Conservation (phyloP, 2,329 filamentous ascomycete genomes). For the Pleomassaria siparia region DNA sequence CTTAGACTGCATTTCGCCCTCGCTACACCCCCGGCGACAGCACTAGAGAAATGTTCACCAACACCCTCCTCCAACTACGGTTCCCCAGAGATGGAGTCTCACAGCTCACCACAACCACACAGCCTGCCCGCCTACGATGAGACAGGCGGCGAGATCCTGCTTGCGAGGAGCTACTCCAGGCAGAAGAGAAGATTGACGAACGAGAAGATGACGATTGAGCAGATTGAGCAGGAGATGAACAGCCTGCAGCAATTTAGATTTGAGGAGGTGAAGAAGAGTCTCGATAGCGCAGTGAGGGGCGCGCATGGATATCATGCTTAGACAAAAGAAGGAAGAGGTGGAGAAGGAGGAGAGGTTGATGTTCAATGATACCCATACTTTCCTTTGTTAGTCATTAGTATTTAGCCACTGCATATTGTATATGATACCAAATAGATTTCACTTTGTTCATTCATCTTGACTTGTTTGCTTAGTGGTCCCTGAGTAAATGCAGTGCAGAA, state of each 20-base stretch:
- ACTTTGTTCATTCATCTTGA: no score
- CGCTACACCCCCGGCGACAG: not conserved
- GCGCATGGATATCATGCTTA: no score
- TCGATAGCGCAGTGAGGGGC: not conserved
- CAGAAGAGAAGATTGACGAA: not conserved
- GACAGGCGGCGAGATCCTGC: slow-evolving; percentile 2
- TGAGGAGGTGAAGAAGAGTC: slow-evolving; percentile 2
- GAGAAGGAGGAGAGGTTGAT: no score
- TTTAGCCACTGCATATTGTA: no score
- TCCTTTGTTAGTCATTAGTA: no score
- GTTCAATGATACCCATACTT: no score
- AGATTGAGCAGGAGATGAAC: slow-evolving; percentile 5
- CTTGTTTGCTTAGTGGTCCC: no score
- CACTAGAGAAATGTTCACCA: not conserved
- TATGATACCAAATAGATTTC: no score
- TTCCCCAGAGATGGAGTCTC: no score
- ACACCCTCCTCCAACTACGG: no score
- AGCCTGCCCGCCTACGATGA: slow-evolving; percentile 3
- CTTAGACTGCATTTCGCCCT: not conserved
- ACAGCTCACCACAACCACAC: not conserved
- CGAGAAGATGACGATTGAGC: slow-evolving; percentile 7
- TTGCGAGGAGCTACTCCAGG: not conserved
- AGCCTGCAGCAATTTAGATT: slow-evolving; percentile 9
- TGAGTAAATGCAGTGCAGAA: no score
- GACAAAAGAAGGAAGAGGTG: no score